phyloP scores from a whole-genome alignment of 179 eudicot genomes.

The Nepenthes alata region DNA sequence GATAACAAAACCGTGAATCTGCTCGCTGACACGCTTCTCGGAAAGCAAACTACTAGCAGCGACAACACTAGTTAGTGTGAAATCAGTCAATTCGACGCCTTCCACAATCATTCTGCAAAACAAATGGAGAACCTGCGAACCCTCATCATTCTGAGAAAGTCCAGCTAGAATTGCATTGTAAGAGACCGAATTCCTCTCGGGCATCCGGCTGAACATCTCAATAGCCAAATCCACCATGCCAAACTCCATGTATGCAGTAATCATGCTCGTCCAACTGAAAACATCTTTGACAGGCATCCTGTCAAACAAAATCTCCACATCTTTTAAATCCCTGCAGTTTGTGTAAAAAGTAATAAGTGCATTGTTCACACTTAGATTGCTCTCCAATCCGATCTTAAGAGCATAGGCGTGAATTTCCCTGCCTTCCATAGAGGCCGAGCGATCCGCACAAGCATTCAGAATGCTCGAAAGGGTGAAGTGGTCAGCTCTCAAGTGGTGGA shows the following conservation, averaged over 20 bases:
- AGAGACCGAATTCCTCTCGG: constrained; percentile 49
- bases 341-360: constrained; percentile 65
- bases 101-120: constrained; percentile 50
- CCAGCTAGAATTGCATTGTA: constrained; percentile 69
- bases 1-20: constrained; percentile 58
- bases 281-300: constrained; percentile 55
- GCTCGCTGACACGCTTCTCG: constrained; percentile 43
- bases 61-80: constrained; percentile 48
- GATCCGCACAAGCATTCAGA: constrained; percentile 48
- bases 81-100: constrained; percentile 53
- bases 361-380: constrained; percentile 53
- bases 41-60: constrained; percentile 55
- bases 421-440: constrained; percentile 28
- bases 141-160: constrained; percentile 51
- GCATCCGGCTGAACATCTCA: constrained; percentile 49
- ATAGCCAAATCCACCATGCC: constrained; percentile 57
- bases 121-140: constrained; percentile 39
- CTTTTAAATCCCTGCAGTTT: constrained; percentile 40
- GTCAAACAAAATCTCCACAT: constrained; percentile 44
- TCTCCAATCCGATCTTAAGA: constrained; percentile 36
- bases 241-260: constrained; percentile 62
- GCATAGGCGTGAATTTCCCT: constrained; percentile 56
- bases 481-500: constrained; percentile 34
- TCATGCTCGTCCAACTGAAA: constrained; percentile 67
- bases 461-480: constrained; percentile 58